A percentile compares a stretch with the other conserved stretches of the same genome.
These are phyloP conservation scores for Lobulomyces angularis DNA, from an alignment of 192 early-diverging fungal species.

Conservation along the genomic window DNA sequence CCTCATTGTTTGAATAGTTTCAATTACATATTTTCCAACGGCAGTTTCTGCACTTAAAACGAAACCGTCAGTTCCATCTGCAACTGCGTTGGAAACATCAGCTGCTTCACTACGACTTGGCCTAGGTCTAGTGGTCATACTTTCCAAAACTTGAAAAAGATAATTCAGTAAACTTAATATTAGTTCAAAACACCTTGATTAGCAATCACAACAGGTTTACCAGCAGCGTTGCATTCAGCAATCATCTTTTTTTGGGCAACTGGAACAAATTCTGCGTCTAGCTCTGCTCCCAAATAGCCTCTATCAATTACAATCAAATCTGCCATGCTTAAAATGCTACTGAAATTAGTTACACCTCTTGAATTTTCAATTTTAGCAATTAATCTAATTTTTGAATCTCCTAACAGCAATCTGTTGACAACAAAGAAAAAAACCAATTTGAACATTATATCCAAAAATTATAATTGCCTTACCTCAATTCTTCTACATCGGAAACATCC, in stretches of 20 bases:
- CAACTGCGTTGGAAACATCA: slow-evolving; percentile 37
- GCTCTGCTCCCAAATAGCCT: slow-evolving; percentile 45
- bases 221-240: slow-evolving; percentile 32
- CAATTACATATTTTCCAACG: slow-evolving; percentile 37
- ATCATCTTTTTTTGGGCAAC: slow-evolving; percentile 52
- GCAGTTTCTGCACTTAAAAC: slow-evolving; percentile 48
- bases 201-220: slow-evolving; percentile 43
- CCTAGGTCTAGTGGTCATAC: slow-evolving; percentile 36
- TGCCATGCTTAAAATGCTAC: slow-evolving; percentile 32
- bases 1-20: slow-evolving; percentile 31
- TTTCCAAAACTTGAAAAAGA: slow-evolving; percentile 49
- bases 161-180: no score
- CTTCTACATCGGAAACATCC: slow-evolving; percentile 37
- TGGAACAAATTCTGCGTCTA: slow-evolving; percentile 40
- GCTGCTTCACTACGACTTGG: slow-evolving; percentile 33
- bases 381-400: slow-evolving; percentile 39
- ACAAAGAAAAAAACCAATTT: slow-evolving; percentile 4
- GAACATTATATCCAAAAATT: not conserved
- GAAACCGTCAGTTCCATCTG: slow-evolving; percentile 48
- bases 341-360: slow-evolving; percentile 41
- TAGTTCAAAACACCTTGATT: no score
- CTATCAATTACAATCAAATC: slow-evolving; percentile 51
- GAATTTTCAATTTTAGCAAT: slow-evolving; percentile 51
- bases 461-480: slow-evolving; percentile 32
- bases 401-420: slow-evolving; percentile 29